phyloP scores from a whole-genome alignment of 129 eudicot genomes.

The Artemisia argyi region DNA sequence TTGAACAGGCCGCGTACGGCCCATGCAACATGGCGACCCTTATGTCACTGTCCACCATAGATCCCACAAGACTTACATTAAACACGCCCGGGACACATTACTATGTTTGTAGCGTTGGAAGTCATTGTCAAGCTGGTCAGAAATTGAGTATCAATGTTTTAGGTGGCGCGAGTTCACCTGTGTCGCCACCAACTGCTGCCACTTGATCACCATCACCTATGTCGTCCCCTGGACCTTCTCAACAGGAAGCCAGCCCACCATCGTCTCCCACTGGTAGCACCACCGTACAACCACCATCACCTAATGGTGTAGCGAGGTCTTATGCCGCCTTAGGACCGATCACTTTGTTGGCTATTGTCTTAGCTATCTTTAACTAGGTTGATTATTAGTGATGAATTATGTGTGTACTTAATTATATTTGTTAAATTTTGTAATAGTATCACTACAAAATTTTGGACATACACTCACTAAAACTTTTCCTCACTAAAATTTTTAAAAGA shows the following conservation, averaged over 20 bases:
- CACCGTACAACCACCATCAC: constrained; percentile 14
- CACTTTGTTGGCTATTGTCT: constrained; percentile 27
- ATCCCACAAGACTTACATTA: constrained; percentile 46
- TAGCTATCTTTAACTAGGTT: constrained; percentile 37
- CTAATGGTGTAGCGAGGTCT: constrained; percentile 23
- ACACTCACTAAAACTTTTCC: too few species aligned
- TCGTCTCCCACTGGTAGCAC: constrained; percentile 15
- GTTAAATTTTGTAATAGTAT: background rate
- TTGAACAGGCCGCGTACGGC: constrained; percentile 38
- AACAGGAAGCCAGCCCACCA: background rate
- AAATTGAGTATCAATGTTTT: constrained; percentile 41
- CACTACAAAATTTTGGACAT: too few species aligned
- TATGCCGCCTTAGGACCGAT: constrained; percentile 18
- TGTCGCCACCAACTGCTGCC: constrained; percentile 1
- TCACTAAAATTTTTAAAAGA: too few species aligned
- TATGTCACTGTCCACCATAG: constrained; percentile 5
- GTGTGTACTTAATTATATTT: background rate
- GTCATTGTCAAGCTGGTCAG: constrained; percentile 39
- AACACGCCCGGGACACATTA: constrained; percentile 37
- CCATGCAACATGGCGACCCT: constrained; percentile 46
- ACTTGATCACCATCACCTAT: too few species aligned
- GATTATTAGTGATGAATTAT: background rate
- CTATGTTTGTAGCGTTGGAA: constrained; percentile 41
- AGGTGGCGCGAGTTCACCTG: background rate
- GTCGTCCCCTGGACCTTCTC: constrained; percentile 19